A percentile compares a stretch with the other conserved stretches of the same genome.
phyloP scores from a whole-genome alignment of 129 eudicot genomes.

The Rutidosis leptorrhynchoides region DNA sequence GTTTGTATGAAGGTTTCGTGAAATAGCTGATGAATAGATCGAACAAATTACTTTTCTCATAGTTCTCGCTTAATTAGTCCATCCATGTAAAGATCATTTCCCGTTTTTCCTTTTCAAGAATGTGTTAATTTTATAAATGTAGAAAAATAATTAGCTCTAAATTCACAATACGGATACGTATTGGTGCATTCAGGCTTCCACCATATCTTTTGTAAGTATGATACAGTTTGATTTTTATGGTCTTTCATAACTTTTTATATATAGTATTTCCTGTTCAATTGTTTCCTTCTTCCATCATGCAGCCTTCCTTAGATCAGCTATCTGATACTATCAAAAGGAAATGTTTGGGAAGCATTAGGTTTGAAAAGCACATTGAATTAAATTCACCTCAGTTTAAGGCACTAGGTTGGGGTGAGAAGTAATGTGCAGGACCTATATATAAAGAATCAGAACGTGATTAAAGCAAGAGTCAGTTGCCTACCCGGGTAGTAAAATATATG shows the following conservation, averaged over 20 bases:
- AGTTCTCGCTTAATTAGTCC: too few relatives aligned
- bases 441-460: constrained; percentile 3
- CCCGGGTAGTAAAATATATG: background rate
- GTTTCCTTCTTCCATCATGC: too few relatives aligned
- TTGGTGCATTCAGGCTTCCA: constrained; percentile 92
- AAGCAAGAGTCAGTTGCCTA: constrained; percentile 3
- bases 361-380: constrained; percentile 76
- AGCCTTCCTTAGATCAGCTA: background rate
- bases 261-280: background rate
- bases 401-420: constrained; percentile 58
- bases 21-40: too few relatives aligned
- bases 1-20: too few relatives aligned
- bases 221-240: background rate
- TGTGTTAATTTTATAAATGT: too few relatives aligned
- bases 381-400: constrained; percentile 63
- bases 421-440: background rate
- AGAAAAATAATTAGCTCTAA: too few relatives aligned
- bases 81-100: too few relatives aligned
- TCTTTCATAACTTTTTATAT: background rate
- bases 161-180: constrained; percentile 85
- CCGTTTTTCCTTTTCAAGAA: too few relatives aligned
- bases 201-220: constrained; percentile 77
- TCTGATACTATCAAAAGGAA: background rate
- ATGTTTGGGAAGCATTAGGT: constrained; percentile 44
- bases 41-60: too few relatives aligned